phyloP scores from a whole-genome alignment of 2,329 filamentous ascomycete genomes.

The Botrytis fabae region DNA sequence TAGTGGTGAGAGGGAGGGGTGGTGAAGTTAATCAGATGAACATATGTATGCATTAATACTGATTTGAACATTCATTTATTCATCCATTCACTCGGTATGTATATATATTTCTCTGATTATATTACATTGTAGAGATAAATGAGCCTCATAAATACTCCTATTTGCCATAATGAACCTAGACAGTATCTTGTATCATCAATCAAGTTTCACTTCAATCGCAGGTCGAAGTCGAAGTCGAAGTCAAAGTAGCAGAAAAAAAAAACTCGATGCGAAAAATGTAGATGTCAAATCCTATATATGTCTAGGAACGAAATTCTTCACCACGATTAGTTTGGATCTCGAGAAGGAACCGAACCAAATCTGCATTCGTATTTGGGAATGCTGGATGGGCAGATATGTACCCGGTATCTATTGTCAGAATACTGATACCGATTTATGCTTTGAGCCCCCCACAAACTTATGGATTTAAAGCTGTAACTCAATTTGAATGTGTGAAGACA shows the following conservation, averaged over 20 bases:
- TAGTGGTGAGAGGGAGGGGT: background rate
- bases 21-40: no score
- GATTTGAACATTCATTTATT: fast-evolving
- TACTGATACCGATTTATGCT: background rate
- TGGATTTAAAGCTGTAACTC: no score
- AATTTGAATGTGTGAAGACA: background rate
- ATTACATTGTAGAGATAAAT: background rate
- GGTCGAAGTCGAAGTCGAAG: background rate
- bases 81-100: no score
- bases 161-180: background rate
- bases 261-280: background rate
- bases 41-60: background rate
- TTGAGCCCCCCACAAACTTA: background rate
- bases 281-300: background rate
- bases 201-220: background rate
- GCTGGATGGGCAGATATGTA: background rate
- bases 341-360: background rate
- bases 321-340: background rate
- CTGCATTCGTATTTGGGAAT: background rate
- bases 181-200: fast-evolving
- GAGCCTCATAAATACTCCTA: background rate
- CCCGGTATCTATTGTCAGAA: background rate
- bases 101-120: background rate
- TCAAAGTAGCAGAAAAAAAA: background rate
- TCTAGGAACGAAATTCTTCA: no score